Conservation (phyloP, 2,329 filamentous ascomycete species). For the Orbilia blumenaviensis region DNA sequence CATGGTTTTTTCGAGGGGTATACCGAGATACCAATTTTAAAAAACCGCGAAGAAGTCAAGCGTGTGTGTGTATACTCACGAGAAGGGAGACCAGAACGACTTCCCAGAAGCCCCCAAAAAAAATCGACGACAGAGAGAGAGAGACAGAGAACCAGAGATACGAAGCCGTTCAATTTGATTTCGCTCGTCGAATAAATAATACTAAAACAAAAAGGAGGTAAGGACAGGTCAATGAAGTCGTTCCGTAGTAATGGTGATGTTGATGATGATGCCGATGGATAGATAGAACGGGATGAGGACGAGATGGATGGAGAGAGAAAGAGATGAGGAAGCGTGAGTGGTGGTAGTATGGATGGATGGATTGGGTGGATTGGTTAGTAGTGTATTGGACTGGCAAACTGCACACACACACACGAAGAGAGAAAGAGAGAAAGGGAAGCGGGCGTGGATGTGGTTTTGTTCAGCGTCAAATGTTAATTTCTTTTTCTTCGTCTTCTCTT, state of each 20-base stretch:
- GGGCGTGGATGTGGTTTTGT: slow-evolving; percentile 49
- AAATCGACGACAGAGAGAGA: background rate
- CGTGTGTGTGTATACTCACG: background rate
- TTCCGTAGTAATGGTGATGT: background rate
- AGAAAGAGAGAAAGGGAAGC: background rate
- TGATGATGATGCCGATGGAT: background rate
- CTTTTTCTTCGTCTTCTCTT: background rate
- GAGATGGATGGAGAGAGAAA: background rate
- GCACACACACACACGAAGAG: too few species aligned
- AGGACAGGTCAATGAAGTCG: background rate
- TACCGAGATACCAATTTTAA: background rate
- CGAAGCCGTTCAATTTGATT: too few species aligned
- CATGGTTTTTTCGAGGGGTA: too few species aligned
- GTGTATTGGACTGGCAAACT: too few species aligned
- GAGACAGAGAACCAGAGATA: background rate
- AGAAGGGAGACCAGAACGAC: background rate
- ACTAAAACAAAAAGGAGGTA: background rate
- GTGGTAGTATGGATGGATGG: background rate
- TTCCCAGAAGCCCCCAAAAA: slow-evolving; percentile 27
- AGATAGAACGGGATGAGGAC: background rate
- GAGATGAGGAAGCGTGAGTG: background rate
- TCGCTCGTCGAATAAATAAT: too few species aligned
- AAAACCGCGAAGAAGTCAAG: background rate
- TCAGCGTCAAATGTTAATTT: too few species aligned
- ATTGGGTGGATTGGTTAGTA: too few species aligned